Conservation (phyloP, 2,329 filamentous ascomycete species). For the Septoria petroselini region DNA sequence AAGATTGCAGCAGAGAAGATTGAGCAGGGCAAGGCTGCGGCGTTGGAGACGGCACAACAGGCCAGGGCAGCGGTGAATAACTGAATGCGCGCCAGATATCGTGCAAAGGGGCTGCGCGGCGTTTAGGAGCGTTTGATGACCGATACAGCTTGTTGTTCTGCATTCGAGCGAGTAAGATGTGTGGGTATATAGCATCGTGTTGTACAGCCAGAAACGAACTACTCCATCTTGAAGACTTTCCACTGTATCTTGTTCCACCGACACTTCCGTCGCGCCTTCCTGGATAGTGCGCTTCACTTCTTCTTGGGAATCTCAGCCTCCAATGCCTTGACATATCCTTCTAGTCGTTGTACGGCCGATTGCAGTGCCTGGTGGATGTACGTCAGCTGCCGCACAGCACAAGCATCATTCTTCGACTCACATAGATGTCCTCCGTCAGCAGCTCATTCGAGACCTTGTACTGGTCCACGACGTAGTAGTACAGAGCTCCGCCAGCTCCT, state of each 20-base stretch:
- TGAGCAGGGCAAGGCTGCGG: slow-evolving; percentile 43
- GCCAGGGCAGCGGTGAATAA: slow-evolving; percentile 2
- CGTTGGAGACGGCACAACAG: slow-evolving; percentile 5
- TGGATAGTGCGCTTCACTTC: slow-evolving; percentile 48
- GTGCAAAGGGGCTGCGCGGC: slow-evolving; percentile 1
- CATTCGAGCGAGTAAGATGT: neutral
- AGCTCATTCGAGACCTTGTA: slow-evolving; percentile 93
- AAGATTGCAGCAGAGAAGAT: slow-evolving; percentile 58
- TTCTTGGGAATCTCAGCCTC: slow-evolving; percentile 74
- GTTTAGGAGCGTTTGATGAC: slow-evolving; percentile 7
- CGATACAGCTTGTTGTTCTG: neutral
- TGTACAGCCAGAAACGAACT: slow-evolving; percentile 28
- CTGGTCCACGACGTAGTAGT: slow-evolving; percentile 89
- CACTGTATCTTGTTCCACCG: neutral
- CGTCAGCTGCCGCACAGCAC: too few relatives aligned
- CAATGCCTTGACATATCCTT: slow-evolving; percentile 74
- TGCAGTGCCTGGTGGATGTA: slow-evolving; percentile 74
- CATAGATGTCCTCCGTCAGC: slow-evolving; percentile 92
- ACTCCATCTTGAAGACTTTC: slow-evolving; percentile 2
- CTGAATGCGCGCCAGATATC: neutral
- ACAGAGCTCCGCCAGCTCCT: slow-evolving; percentile 74
- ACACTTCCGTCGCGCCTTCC: neutral
- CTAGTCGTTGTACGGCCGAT: slow-evolving; percentile 79
- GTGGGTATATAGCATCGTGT: slow-evolving; percentile 30
- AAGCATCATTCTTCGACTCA: too few relatives aligned